Evolutionary conservation across 2,329 filamentous ascomycete species (phyloP).

Genomic region (Scopulariopsis brevicaulis): DNA sequence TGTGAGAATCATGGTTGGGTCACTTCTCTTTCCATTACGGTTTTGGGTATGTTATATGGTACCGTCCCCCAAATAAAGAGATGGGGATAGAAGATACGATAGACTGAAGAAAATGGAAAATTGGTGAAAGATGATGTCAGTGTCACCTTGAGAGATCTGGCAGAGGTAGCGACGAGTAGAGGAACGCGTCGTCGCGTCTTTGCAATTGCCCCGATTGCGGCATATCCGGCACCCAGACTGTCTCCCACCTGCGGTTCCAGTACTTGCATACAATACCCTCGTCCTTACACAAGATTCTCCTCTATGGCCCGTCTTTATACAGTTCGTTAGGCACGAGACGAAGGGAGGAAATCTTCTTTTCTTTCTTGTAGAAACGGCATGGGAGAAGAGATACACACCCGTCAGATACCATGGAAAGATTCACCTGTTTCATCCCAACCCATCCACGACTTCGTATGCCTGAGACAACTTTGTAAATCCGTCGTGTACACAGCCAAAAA

Average conservation of each 20-base stretch:
- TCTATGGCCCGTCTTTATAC: no score
- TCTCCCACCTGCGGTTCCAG: not conserved
- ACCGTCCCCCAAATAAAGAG: not conserved
- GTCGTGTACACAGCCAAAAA: no score
- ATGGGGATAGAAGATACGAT: not conserved
- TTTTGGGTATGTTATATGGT: not conserved
- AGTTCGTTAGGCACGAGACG: no score
- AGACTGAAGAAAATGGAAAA: not conserved
- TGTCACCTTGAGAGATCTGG: not conserved
- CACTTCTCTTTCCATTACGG: not conserved
- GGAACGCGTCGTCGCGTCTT: not conserved
- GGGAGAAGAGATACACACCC: no score
- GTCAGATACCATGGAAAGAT: no score
- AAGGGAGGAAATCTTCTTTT: no score
- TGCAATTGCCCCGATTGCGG: not conserved
- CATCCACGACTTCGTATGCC: no score
- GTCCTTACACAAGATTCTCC: no score
- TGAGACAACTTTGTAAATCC: no score
- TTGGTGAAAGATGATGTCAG: not conserved
- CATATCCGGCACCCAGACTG: not conserved
- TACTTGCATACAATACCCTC: no score
- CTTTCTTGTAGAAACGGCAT: no score
- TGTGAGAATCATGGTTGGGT: not conserved
- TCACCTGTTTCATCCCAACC: no score
- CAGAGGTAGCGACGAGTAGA: not conserved